Conservation (phyloP, 2,329 filamentous ascomycete genomes). For the Pseudocercospora cruenta region DNA sequence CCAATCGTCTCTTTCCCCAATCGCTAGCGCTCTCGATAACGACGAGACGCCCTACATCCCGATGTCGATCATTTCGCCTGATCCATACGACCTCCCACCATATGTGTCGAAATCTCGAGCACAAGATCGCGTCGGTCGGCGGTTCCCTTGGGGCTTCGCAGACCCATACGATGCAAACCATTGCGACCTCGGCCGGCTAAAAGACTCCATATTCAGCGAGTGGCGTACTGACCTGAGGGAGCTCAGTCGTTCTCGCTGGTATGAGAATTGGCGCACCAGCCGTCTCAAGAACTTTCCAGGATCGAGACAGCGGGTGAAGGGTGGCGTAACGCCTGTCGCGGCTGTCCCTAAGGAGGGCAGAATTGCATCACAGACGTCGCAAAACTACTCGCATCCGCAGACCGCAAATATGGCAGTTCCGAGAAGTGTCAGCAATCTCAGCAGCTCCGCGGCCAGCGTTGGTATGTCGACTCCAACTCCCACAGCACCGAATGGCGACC, state of each 20-base stretch:
- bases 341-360: conserved; percentile 39
- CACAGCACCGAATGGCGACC: background rate
- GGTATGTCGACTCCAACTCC: background rate
- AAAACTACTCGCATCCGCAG: conserved; percentile 15
- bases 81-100: conserved; percentile 70
- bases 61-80: conserved; percentile 90
- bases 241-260: conserved; percentile 89
- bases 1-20: conserved; percentile 31
- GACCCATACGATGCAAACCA: conserved; percentile 89
- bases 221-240: conserved; percentile 92
- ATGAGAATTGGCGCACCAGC: conserved; percentile 86
- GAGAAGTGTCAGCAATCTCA: conserved; percentile 24
- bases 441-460: background rate
- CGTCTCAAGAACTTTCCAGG: conserved; percentile 46
- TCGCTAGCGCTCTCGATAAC: conserved; percentile 37
- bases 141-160: conserved; percentile 96
- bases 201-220: conserved; percentile 89
- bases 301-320: conserved; percentile 32
- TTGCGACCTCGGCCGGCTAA: conserved; percentile 89
- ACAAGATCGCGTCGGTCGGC: conserved; percentile 74
- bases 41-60: conserved; percentile 71
- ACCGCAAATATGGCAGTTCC: conserved; percentile 17
- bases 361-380: conserved; percentile 20
- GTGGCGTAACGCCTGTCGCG: conserved; percentile 42
- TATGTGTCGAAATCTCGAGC: conserved; percentile 55